phyloP scores from a whole-genome alignment of 768 basidiomycete species.

The Suillus weaverae region DNA sequence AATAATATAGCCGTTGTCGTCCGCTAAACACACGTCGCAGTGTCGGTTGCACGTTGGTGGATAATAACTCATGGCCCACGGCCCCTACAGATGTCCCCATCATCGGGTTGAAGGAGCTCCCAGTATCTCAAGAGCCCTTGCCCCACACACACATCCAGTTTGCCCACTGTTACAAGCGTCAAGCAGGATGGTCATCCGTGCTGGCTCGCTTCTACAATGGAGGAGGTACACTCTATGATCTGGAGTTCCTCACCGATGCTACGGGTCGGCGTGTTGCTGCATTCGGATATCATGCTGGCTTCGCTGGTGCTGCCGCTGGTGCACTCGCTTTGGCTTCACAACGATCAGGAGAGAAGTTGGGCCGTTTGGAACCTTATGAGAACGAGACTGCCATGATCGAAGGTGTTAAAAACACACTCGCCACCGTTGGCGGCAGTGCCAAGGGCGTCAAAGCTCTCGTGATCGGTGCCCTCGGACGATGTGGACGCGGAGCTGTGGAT shows the following conservation, averaged over 20 bases:
- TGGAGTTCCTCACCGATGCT: conserved; percentile 91
- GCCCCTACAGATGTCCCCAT: conserved; percentile 78
- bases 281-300: conserved; percentile 97
- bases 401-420: conserved; percentile 61
- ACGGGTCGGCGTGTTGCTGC: conserved; percentile 91
- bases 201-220: conserved; percentile 85
- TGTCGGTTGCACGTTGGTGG: conserved; percentile 85
- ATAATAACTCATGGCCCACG: conserved; percentile 84
- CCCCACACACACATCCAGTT: conserved; percentile 97
- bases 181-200: conserved; percentile 88
- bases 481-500: conserved; percentile 93
- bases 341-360: conserved; percentile 58
- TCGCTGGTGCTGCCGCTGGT: conserved; percentile 94
- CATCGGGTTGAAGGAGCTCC: conserved; percentile 96
- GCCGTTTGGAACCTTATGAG: conserved; percentile 72
- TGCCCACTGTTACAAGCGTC: conserved; percentile 96
- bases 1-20: conserved; percentile 7
- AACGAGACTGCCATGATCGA: conserved; percentile 85
- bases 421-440: conserved; percentile 50
- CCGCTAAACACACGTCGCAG: conserved; percentile 40
- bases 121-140: conserved; percentile 76
- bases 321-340: conserved; percentile 78
- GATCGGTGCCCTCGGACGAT: conserved; percentile 93
- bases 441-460: conserved; percentile 84
- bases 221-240: conserved; percentile 85